phyloP scores from a whole-genome alignment of 1,139 yeast species.

The Casaregolazyma lundiana region DNA sequence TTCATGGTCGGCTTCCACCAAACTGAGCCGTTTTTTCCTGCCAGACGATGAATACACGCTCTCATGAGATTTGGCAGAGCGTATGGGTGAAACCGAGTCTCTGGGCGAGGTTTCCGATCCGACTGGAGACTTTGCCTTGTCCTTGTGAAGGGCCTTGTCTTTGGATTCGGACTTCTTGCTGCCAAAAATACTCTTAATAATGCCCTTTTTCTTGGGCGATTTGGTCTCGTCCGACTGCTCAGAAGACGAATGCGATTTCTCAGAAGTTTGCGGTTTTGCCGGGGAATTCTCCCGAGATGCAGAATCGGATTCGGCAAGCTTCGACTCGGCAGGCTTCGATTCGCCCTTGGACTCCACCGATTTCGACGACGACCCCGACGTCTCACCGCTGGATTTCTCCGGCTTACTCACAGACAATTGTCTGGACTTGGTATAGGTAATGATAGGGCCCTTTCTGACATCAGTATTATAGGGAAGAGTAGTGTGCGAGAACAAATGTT shows the following conservation, averaged over 20 bases:
- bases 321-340: background rate
- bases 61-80: background rate
- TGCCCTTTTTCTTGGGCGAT: background rate
- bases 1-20: background rate
- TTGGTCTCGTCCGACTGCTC: background rate
- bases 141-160: background rate
- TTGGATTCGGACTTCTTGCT: background rate
- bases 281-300: background rate
- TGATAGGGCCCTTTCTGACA: slow-evolving; percentile 9
- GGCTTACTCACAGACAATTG: slow-evolving; percentile 6
- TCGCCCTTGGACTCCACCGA: too few relatives aligned
- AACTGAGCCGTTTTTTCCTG: background rate
- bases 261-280: too few relatives aligned
- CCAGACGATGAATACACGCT: background rate
- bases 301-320: background rate
- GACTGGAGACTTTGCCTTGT: background rate
- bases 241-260: too few relatives aligned
- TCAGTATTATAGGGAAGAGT: slow-evolving; percentile 12
- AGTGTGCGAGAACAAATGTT: slow-evolving; percentile 3
- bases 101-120: background rate
- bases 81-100: background rate
- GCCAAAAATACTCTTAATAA: background rate
- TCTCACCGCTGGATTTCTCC: background rate
- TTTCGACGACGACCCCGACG: background rate
- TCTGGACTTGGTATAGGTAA: slow-evolving; percentile 8